These are phyloP conservation scores for Plectosphaerella cucumerina DNA, from an alignment of 2,329 filamentous ascomycete genomes.

Conservation along the genomic window DNA sequence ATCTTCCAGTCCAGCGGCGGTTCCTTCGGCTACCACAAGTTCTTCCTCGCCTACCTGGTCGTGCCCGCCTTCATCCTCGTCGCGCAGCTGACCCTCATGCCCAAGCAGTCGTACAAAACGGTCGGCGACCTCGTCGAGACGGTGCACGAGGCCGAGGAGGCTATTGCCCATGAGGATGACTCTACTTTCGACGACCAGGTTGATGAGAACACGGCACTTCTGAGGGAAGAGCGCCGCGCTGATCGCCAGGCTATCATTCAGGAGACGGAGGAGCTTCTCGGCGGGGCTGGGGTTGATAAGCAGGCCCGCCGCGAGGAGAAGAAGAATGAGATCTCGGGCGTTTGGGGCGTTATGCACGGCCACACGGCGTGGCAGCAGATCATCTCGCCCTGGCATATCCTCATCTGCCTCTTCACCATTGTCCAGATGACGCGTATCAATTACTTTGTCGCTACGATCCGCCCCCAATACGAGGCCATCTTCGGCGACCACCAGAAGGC, in stretches of 20 bases:
- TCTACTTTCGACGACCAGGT: constrained; percentile 49
- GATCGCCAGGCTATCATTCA: constrained; percentile 60
- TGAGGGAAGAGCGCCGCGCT: constrained; percentile 52
- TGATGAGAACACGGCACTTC: constrained; percentile 51
- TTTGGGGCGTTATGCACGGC: constrained; percentile 84
- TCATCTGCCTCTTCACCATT: constrained; percentile 78
- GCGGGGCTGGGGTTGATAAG: constrained; percentile 55
- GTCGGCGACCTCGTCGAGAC: constrained; percentile 77
- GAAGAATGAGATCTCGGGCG: constrained; percentile 67
- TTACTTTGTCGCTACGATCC: constrained; percentile 86
- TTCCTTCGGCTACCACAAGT: constrained; percentile 57
- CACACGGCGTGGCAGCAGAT: constrained; percentile 70
- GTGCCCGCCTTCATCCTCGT: constrained; percentile 65
- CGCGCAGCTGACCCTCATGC: constrained; percentile 68
- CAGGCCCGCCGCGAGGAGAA: constrained; percentile 65
- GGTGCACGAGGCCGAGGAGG: constrained; percentile 49
- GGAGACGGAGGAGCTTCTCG: constrained; percentile 71
- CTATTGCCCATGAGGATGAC: constrained; percentile 21
- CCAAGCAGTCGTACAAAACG: constrained; percentile 74
- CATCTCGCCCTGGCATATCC: constrained; percentile 74
- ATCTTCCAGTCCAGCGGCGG: constrained; percentile 56
- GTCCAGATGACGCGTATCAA: constrained; percentile 80
- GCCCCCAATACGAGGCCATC: constrained; percentile 75
- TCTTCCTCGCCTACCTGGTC: constrained; percentile 69
- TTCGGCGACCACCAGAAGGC: constrained; percentile 60